Evolutionary conservation across 225 moss, liverwort and hornwort species (phyloP).

Genomic region (Sphagnum contortum): DNA sequence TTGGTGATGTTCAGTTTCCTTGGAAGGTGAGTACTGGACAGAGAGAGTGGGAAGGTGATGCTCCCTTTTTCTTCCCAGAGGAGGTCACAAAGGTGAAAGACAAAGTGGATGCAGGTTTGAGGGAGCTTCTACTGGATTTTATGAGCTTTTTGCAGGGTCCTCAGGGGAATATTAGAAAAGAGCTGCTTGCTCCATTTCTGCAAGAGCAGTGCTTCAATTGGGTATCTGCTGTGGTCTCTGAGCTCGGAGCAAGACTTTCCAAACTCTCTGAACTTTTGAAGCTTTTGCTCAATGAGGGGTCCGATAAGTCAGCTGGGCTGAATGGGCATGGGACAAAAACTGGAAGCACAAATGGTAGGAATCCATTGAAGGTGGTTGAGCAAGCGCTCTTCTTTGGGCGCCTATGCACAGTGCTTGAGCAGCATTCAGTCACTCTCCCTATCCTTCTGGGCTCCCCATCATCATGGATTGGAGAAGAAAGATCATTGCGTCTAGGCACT

Average conservation of each 20-base stretch:
- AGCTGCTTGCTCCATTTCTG: slow-evolving; percentile 55
- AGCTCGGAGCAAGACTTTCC: slow-evolving; percentile 40
- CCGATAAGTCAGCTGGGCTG: slow-evolving; percentile 15
- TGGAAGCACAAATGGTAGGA: slow-evolving; percentile 6
- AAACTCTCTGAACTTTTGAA: slow-evolving; percentile 59
- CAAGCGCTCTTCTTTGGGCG: slow-evolving; percentile 83
- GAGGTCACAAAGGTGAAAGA: slow-evolving; percentile 75
- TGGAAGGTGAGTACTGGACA: slow-evolving; percentile 59
- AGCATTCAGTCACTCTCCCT: slow-evolving; percentile 57
- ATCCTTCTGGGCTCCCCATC: slow-evolving; percentile 61
- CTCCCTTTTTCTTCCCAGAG: slow-evolving; percentile 47
- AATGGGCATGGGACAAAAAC: slow-evolving; percentile 16
- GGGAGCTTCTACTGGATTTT: slow-evolving; percentile 54
- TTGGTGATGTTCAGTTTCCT: slow-evolving; percentile 23
- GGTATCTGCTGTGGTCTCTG: slow-evolving; percentile 37
- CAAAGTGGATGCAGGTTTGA: slow-evolving; percentile 63
- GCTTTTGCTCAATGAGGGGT: slow-evolving; percentile 12
- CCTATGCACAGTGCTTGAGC: slow-evolving; percentile 65
- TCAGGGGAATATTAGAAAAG: slow-evolving; percentile 46
- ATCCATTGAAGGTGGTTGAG: slow-evolving; percentile 42
- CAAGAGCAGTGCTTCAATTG: slow-evolving; percentile 71
- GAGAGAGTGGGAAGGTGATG: slow-evolving; percentile 49
- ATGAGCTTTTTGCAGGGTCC: slow-evolving; percentile 78
- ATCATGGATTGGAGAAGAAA: slow-evolving; percentile 37
- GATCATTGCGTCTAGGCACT: slow-evolving; percentile 4